Conservation (phyloP, 176 grass and related monocot species). For the Oryza coarctata region DNA sequence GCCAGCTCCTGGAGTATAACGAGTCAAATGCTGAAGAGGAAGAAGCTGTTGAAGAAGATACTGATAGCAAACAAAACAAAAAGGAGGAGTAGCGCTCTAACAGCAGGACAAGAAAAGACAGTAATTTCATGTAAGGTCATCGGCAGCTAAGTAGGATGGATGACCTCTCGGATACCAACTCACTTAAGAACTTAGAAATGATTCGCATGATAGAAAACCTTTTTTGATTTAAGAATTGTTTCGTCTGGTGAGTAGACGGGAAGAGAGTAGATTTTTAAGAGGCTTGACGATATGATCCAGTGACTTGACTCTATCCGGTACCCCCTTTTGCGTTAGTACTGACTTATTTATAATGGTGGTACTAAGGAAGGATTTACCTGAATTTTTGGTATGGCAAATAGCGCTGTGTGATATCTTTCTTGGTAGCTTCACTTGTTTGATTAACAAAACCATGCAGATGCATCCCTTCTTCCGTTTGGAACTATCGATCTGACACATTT, state of each 20-base stretch:
- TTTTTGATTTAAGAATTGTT: conserved; percentile 20
- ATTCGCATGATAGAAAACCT: neutral
- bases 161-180: conserved; percentile 11
- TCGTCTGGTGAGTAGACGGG: neutral
- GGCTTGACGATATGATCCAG: neutral
- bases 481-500: neutral
- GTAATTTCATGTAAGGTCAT: conserved; percentile 24
- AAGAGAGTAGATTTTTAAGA: neutral
- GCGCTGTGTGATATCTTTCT: neutral
- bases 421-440: neutral
- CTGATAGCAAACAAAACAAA: conserved; percentile 27
- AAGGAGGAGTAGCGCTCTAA: conserved; percentile 34
- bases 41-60: conserved; percentile 22
- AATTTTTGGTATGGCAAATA: neutral
- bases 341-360: neutral
- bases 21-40: conserved; percentile 54
- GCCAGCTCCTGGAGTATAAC: conserved; percentile 64
- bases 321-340: neutral
- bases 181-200: conserved; percentile 25
- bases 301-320: neutral
- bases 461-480: too few species aligned
- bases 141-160: neutral
- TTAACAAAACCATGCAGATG: neutral
- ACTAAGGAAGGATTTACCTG: neutral
- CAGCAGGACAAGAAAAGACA: neutral